Percentiles rank a stretch among this genome's conserved stretches.
Conservation (phyloP, 2,329 filamentous ascomycete species). For the Colletotrichum lentis region DNA sequence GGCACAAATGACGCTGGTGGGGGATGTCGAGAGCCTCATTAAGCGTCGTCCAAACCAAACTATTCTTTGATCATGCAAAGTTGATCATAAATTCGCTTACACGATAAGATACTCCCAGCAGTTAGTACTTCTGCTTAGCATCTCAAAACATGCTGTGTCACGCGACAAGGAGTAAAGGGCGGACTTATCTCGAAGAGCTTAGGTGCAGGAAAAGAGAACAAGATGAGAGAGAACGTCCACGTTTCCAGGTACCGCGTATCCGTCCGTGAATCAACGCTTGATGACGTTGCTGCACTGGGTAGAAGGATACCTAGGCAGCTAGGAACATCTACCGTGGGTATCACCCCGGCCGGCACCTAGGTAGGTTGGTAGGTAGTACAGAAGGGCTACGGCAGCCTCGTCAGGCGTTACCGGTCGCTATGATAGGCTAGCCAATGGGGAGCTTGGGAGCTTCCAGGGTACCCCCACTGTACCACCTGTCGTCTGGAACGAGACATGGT, state of each 20-base stretch:
- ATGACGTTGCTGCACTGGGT: slow-evolving; percentile 30
- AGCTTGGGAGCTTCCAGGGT: slow-evolving; percentile 33
- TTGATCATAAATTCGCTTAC: not conserved
- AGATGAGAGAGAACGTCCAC: not conserved
- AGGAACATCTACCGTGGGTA: not conserved
- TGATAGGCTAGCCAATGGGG: slow-evolving; percentile 31
- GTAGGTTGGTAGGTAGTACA: too few species aligned
- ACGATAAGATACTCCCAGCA: not conserved
- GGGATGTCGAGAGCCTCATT: too few species aligned
- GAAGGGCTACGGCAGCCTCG: slow-evolving; percentile 30
- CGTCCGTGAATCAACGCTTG: slow-evolving; percentile 4
- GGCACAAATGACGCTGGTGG: not conserved
- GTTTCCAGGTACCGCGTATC: slow-evolving; percentile 1
- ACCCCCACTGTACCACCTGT: slow-evolving; percentile 31
- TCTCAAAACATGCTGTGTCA: not conserved
- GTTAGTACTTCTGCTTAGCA: not conserved
- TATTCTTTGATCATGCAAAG: not conserved
- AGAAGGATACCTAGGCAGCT: too few species aligned
- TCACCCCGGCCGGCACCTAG: slow-evolving; percentile 6
- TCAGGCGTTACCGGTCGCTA: slow-evolving; percentile 31
- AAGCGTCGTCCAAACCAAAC: not conserved
- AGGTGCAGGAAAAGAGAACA: not conserved
- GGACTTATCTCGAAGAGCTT: not conserved
- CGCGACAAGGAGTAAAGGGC: not conserved
- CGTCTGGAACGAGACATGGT: slow-evolving; percentile 36